These are phyloP conservation scores for Cantharellus cinnabarinus DNA, from an alignment of 768 basidiomycete genomes.

Conservation along the genomic window DNA sequence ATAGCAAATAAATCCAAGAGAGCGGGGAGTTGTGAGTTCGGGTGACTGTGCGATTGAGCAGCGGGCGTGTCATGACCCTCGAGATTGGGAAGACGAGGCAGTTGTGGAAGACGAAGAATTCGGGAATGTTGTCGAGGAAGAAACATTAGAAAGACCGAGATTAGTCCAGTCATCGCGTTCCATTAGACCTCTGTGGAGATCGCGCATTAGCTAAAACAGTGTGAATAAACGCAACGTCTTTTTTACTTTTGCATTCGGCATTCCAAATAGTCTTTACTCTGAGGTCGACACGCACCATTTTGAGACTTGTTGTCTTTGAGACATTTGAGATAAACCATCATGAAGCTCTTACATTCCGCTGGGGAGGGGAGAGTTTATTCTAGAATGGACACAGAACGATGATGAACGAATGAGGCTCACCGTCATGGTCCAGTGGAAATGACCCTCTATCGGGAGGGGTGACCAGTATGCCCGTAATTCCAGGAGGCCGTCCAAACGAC, in stretches of 20 bases:
- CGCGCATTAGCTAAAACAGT: neutral
- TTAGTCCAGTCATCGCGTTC: conserved; percentile 17
- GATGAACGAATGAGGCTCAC: conserved; percentile 7
- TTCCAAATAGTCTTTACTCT: conserved; percentile 17
- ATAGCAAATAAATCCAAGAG: too few species aligned
- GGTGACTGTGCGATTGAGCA: too few species aligned
- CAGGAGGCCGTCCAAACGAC: conserved; percentile 21
- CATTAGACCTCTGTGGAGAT: conserved; percentile 16
- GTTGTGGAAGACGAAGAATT: neutral
- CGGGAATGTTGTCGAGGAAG: neutral
- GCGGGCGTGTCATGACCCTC: too few species aligned
- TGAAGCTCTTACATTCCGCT: conserved; percentile 20
- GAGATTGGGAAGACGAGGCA: neutral
- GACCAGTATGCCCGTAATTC: conserved; percentile 16
- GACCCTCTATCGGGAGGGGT: conserved; percentile 19
- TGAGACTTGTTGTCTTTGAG: conserved; percentile 15
- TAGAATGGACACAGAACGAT: too few species aligned
- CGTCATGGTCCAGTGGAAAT: conserved; percentile 22
- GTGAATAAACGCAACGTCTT: conserved; percentile 4
- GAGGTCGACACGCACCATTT: conserved; percentile 16
- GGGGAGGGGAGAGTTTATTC: neutral
- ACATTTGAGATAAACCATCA: conserved; percentile 18
- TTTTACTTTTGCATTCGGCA: conserved; percentile 20
- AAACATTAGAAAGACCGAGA: conserved; percentile 17
- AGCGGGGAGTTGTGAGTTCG: too few species aligned